Evolutionary conservation across 2,329 filamentous ascomycete genomes (phyloP), one percentile per base, ranked within the genome.

Genomic region (Zymoseptoria passerinii): DNA sequence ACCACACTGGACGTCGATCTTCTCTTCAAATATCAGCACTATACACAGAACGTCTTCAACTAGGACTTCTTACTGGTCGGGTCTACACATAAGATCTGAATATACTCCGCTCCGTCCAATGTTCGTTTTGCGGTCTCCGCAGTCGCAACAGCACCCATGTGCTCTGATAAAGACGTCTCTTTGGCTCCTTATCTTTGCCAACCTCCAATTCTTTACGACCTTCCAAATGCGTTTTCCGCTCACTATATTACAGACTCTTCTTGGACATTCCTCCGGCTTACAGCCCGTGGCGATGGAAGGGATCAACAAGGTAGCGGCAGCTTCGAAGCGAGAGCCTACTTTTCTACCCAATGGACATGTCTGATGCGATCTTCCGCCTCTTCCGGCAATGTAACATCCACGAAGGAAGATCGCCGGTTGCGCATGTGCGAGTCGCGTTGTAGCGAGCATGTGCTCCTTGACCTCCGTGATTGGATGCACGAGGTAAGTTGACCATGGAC

Each of bases 111-210:
- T 52, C 50, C 50, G 23, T 28, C 27, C 50, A 28, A 52, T n/a
- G 16, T 44, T 44, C 13, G 16, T 1, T 7, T 2, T 28, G 28
- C 20, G 50, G 28, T 52, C 40, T 28, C 56, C 52, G 44, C 29
- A 28, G 28, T 48, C 16, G 19, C 28, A 28, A 52, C 48, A 53
- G 19, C 29, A 29, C 28, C 27, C 62, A 62, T 64, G 62, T 64
- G 60, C 58, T 51, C 53, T 48, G 48, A 61, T 57, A 51, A 53
- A 55, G 60, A 52, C 52, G 23, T 40, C 58, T 64, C 58, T 59
- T 59, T 58, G 57, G 57, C 49, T 53, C 50, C 50, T 55, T 29
- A 28, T 52, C 49, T 20, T 50, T 27, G 3, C 35, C 35, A 44
- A 16, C 2, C 4, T 16, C 35, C 35, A 13, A 16, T 44, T 44